A percentile compares a stretch with the other conserved stretches of the same genome.
These are phyloP conservation scores for Aspergillus taichungensis DNA, from an alignment of 495 filamentous ascomycete genomes.

Conservation along the genomic window DNA sequence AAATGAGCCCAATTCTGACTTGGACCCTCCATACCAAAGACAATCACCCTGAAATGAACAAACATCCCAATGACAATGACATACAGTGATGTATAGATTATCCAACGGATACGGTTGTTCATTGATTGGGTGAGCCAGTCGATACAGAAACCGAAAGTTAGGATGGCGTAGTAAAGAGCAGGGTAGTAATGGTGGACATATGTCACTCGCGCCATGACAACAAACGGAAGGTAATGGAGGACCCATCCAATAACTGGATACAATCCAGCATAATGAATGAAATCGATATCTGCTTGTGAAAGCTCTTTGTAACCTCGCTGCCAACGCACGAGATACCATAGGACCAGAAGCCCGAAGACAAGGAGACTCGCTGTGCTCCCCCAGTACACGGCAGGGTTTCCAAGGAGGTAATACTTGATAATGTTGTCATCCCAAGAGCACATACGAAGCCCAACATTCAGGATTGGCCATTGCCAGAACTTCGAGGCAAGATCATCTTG, in stretches of 20 bases:
- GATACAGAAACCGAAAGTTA: conserved; percentile 77
- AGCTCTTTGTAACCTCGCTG: conserved; percentile 89
- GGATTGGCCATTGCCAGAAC: conserved; percentile 97
- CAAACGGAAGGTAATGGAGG: conserved; percentile 90
- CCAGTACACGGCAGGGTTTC: conserved; percentile 96
- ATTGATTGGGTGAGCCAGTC: conserved; percentile 70
- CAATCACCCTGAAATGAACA: conserved; percentile 84
- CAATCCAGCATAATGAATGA: conserved; percentile 86
- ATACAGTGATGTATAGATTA: conserved; percentile 64
- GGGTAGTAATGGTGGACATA: conserved; percentile 99
- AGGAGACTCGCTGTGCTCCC: conserved; percentile 72
- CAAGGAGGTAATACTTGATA: conserved; percentile 96
- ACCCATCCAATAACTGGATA: conserved; percentile 94
- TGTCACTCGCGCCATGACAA: conserved; percentile 95
- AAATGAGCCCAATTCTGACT: conserved; percentile 81
- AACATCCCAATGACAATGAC: conserved; percentile 66
- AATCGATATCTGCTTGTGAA: conserved; percentile 68
- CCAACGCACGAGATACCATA: conserved; percentile 90
- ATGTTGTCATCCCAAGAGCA: conserved; percentile 95
- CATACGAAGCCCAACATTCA: conserved; percentile 94
- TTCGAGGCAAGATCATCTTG: conserved; percentile 95
- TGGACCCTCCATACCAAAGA: conserved; percentile 86
- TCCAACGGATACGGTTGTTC: conserved; percentile 48
- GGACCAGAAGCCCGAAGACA: conserved; percentile 58
- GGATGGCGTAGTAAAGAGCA: conserved; percentile 94